Conservation (phyloP, 129 eudicot genomes). For the Cynara cardunculus region DNA sequence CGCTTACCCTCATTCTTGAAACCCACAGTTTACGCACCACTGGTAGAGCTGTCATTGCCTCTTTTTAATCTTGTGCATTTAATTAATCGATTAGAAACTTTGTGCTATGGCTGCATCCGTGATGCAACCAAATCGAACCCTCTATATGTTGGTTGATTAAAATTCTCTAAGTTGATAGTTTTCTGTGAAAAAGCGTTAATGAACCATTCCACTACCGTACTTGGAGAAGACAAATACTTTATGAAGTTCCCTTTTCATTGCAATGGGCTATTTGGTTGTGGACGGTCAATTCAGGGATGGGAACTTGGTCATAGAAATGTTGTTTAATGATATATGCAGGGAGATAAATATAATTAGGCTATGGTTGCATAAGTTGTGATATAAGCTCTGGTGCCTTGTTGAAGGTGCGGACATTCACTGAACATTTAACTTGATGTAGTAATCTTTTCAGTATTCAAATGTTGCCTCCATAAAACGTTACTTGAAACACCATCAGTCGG, state of each 20-base stretch:
- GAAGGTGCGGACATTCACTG: background rate
- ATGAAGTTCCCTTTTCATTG: background rate
- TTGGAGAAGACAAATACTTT: background rate
- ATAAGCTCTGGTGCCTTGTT: background rate
- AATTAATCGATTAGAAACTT: background rate
- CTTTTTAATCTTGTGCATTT: background rate
- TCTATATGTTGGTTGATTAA: background rate
- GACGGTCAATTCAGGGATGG: background rate
- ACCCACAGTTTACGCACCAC: slow-evolving; percentile 92
- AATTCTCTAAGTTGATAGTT: background rate
- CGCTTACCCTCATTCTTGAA: slow-evolving; percentile 84
- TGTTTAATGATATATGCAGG: background rate
- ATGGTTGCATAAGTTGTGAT: background rate
- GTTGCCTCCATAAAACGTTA: no score
- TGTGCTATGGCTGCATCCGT: background rate
- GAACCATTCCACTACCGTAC: background rate
- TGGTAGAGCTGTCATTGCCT: slow-evolving; percentile 28
- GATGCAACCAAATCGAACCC: background rate
- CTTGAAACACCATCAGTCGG: no score
- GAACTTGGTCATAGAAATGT: background rate
- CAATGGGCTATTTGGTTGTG: background rate
- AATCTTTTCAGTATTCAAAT: no score
- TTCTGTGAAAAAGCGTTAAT: background rate
- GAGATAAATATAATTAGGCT: background rate
- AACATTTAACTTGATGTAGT: background rate